Evolutionary conservation across 305 asterid species (phyloP).

Genomic region (Ajuga reptans): DNA sequence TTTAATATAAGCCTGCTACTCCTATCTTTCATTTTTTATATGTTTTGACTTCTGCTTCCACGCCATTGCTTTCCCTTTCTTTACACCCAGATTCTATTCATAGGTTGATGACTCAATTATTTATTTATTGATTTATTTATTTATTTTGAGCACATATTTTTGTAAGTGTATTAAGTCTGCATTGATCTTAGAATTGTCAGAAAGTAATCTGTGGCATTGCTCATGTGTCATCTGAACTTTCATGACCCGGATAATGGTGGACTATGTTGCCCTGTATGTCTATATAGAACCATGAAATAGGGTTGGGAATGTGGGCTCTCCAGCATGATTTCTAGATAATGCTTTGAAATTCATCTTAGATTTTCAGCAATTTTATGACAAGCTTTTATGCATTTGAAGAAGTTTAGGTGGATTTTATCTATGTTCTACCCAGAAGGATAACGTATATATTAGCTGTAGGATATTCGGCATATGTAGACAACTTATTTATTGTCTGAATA

Average conservation of each 20-base stretch:
- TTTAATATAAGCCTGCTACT: background rate
- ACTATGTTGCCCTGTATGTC: background rate
- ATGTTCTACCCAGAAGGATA: background rate
- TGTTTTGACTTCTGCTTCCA: background rate
- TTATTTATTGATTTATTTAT: background rate
- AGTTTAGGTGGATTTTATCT: background rate
- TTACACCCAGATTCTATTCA: background rate
- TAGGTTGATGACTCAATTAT: background rate
- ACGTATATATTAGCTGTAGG: background rate
- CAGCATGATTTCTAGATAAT: background rate
- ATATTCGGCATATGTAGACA: background rate
- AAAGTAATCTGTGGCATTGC: background rate
- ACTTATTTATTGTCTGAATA: background rate
- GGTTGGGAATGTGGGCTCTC: background rate
- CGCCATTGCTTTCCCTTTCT: background rate
- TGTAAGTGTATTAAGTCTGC: background rate
- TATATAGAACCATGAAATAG: background rate
- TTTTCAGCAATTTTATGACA: background rate
- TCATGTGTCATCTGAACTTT: background rate
- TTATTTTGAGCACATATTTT: background rate
- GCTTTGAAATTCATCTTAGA: background rate
- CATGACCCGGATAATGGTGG: background rate
- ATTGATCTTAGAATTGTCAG: background rate
- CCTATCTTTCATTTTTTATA: background rate
- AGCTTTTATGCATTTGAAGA: background rate